Conservation (phyloP, 2,329 filamentous ascomycete genomes). For the Knoxdaviesia capensis region DNA sequence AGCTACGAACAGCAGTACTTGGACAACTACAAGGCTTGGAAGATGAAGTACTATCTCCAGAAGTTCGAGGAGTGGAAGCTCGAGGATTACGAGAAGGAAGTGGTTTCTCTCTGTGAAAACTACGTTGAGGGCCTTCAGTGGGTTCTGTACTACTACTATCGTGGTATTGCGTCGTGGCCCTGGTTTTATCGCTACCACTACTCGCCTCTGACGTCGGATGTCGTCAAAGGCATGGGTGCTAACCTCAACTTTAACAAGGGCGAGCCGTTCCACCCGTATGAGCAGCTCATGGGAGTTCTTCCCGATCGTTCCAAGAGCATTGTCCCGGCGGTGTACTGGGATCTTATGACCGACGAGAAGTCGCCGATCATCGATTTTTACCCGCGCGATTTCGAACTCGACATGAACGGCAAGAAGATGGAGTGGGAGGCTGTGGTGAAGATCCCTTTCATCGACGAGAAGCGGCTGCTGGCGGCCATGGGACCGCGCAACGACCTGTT, state of each 20-base stretch:
- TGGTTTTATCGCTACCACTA: slow-evolving; percentile 98
- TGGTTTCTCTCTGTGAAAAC: slow-evolving; percentile 73
- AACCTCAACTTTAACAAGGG: slow-evolving; percentile 85
- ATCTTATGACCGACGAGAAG: slow-evolving; percentile 74
- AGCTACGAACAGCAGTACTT: slow-evolving; percentile 74
- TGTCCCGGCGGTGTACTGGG: slow-evolving; percentile 70
- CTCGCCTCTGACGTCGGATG: slow-evolving; percentile 90
- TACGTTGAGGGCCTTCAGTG: slow-evolving; percentile 96
- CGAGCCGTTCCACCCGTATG: slow-evolving; percentile 83
- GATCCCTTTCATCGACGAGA: slow-evolving; percentile 95
- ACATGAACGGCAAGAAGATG: slow-evolving; percentile 99
- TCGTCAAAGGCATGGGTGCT: slow-evolving; percentile 69
- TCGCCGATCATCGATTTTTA: slow-evolving; percentile 98
- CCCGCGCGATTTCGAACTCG: slow-evolving; percentile 84
- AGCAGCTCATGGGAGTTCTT: slow-evolving; percentile 95
- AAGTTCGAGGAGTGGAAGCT: slow-evolving; percentile 79
- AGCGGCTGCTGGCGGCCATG: slow-evolving; percentile 70
- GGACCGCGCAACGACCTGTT: slow-evolving; percentile 60
- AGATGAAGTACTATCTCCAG: slow-evolving; percentile 74
- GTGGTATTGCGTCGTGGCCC: slow-evolving; percentile 91
- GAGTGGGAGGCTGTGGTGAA: slow-evolving; percentile 99
- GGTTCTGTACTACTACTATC: slow-evolving; percentile 97
- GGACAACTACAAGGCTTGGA: slow-evolving; percentile 79
- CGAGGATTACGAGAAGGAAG: slow-evolving; percentile 53
- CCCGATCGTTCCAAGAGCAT: slow-evolving; percentile 96